Evolutionary conservation across 208 protist genomes (phyloP).

Genomic region (Vickermania spadyakhi): DNA sequence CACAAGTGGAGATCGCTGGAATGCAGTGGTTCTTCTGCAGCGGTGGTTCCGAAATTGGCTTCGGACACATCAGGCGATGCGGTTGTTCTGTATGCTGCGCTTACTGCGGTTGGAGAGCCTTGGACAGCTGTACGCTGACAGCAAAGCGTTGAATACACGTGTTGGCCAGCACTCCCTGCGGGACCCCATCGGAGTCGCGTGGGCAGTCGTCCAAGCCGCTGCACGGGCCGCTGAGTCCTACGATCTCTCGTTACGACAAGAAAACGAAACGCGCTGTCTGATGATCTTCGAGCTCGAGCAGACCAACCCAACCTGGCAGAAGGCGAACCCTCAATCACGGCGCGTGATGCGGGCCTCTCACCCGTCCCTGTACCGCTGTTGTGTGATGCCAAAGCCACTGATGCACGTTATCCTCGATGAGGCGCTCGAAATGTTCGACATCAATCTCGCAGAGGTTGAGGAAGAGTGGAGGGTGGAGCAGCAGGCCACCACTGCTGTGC

Average conservation of each 20-base stretch:
- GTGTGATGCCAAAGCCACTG: not conserved
- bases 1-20: not conserved
- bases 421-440: not conserved
- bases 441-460: not conserved
- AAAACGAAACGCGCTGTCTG: conserved; percentile 33
- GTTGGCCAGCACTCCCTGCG: not conserved
- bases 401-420: not conserved
- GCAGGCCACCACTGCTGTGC: too few species aligned
- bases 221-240: conserved; percentile 15
- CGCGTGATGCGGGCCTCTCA: conserved; percentile 14
- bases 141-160: not conserved
- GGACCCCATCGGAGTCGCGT: not conserved
- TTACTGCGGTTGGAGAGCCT: too few species aligned
- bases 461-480: not conserved
- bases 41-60: not conserved
- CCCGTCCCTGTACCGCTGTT: conserved; percentile 12
- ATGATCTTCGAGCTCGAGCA: conserved; percentile 13
- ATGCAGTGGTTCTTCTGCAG: not conserved
- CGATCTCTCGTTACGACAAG: conserved; percentile 13
- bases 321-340: conserved; percentile 9
- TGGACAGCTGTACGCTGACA: not conserved
- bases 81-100: not conserved
- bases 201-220: conserved; percentile 8
- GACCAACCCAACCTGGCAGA: conserved; percentile 7
- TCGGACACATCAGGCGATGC: not conserved